These are phyloP conservation scores for Dentipellis sp. DNA, from an alignment of 768 basidiomycete species.

Conservation along the genomic window DNA sequence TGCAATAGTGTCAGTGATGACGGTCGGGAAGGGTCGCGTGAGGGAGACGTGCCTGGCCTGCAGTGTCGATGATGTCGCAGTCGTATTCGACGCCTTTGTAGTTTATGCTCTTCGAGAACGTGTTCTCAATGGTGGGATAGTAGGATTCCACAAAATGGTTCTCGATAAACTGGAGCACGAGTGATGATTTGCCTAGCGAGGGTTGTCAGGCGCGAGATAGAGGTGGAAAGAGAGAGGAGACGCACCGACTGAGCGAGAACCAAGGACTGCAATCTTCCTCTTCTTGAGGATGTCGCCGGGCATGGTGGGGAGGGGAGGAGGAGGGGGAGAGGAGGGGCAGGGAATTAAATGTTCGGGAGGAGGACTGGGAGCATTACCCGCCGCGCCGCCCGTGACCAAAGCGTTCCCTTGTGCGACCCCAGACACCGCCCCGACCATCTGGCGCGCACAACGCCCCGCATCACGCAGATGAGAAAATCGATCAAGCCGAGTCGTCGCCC, in stretches of 20 bases:
- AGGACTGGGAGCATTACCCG: conserved; percentile 1
- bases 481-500: too few species aligned
- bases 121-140: conserved; percentile 92
- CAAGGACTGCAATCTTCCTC: conserved; percentile 84
- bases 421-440: too few species aligned
- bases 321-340: background rate
- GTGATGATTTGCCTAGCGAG: conserved; percentile 80
- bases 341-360: conserved; percentile 7
- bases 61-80: conserved; percentile 97
- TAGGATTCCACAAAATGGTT: conserved; percentile 87
- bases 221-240: conserved; percentile 6
- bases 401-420: too few species aligned
- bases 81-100: conserved; percentile 89
- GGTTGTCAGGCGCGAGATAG: conserved; percentile 6
- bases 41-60: conserved; percentile 69
- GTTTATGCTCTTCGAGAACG: conserved; percentile 75
- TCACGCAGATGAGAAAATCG: too few species aligned
- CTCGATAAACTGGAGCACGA: conserved; percentile 89
- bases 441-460: too few species aligned
- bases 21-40: conserved; percentile 5
- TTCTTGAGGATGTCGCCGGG: conserved; percentile 48
- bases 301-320: conserved; percentile 16
- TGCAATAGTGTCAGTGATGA: conserved; percentile 20
- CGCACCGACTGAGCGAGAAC: conserved; percentile 83
- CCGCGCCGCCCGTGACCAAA: background rate